Percentiles rank a stretch among this genome's conserved stretches.
Evolutionary conservation across 2,329 filamentous ascomycete species (phyloP).

Genomic region (Sordariomycetes sp.): DNA sequence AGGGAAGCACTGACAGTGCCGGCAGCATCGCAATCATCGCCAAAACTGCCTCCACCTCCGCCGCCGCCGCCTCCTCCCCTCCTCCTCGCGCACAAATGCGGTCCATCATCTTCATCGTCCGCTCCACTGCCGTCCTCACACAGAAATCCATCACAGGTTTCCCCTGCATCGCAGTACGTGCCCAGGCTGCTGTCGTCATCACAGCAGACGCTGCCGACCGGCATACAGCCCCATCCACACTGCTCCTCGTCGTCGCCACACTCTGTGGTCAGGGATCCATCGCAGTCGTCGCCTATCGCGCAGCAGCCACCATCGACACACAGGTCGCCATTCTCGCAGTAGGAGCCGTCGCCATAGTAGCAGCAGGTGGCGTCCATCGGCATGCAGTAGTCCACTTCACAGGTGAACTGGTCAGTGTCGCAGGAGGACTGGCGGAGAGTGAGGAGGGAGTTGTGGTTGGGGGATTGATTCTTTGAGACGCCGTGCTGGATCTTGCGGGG

Average conservation of each 20-base stretch:
- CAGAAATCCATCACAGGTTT: not conserved
- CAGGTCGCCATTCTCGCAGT: not conserved
- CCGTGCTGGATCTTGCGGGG: not conserved
- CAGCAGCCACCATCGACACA: conserved; percentile 1
- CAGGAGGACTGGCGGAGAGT: not conserved
- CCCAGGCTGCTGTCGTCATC: too few species aligned
- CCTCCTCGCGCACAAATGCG: not conserved
- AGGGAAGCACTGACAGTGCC: not conserved
- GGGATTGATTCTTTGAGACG: not conserved
- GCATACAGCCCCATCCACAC: not conserved
- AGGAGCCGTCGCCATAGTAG: not conserved
- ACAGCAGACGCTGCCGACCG: not conserved
- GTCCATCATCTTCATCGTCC: not conserved
- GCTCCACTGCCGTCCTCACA: not conserved
- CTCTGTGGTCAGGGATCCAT: not conserved
- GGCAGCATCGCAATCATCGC: not conserved
- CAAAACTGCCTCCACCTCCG: not conserved
- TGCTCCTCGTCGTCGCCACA: not conserved
- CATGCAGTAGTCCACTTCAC: not conserved
- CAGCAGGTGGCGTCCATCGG: not conserved
- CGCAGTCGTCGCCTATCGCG: not conserved
- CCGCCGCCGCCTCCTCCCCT: not conserved
- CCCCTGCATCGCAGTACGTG: not conserved
- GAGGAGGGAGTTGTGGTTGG: not conserved
- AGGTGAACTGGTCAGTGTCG: not conserved